Base-by-base conservation (phyloP, 2,329 filamentous ascomycete genomes). In the Epicoccum sorghinum region DNA sequence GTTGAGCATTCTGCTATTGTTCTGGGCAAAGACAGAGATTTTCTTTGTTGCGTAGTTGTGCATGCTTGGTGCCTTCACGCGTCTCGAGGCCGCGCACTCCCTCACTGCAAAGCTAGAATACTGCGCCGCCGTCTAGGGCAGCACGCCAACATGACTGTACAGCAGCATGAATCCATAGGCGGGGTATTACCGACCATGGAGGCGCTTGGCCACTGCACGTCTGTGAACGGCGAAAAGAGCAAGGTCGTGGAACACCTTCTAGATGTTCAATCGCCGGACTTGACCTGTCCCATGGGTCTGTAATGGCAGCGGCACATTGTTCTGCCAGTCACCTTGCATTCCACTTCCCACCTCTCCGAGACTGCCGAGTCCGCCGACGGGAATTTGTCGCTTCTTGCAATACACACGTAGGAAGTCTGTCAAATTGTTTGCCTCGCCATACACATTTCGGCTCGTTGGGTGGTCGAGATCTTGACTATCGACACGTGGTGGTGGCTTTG, bases 11-110 rank as follows among this genome's bases (percentile, higher is more conserved):
- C 37, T 48, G 40, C 37, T 37, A 24, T 43, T 46, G 30, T 49
- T 47, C 46, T 58, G 39, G 56, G 27, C 54, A 51, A 47, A 50
- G 53, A 52, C 58, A 65, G 60, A 67, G 44, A 61, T 66, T 68
- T 18, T 64, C 57, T 56, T 56, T 44, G 42, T 55, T 44, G 48
- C 55, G 47, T 58, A 52, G 55, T 47, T 52, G 46, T 57, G 57
- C 39, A 44, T 35, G 52, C 25, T 40, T 47, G 52, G 43, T 60
- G 39, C 44, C 42, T 41, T 44, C 40, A 55, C 39, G 38, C 40
- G 43, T 32, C 42, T 40, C 49, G 27, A 49, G 47, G 43, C 53
- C 54, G 54, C 62, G 51, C 56, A 58, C 63, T 55, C 58, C 51
- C 44, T 61, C 47, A 46, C 54, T 49, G 32, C 38, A n/a, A n/a